A percentile compares a stretch with the other conserved stretches of the same genome.
These are phyloP conservation scores for Macrotyloma uniflorum DNA, from an alignment of 306 rosid species.

Conservation along the genomic window DNA sequence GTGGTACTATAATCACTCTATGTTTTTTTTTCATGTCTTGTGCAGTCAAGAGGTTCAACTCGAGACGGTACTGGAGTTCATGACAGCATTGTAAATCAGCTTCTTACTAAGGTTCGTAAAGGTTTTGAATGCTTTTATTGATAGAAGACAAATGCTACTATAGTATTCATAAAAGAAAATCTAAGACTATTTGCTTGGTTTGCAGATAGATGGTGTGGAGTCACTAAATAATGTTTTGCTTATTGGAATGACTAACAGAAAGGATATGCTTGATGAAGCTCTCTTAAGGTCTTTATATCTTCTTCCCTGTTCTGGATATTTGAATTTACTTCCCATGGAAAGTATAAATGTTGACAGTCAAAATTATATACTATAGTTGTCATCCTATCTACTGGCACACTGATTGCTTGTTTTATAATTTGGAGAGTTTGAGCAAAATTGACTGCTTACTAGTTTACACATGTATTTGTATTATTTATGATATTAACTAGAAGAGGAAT, in stretches of 20 bases:
- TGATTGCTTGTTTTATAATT: slow-evolving; percentile 18
- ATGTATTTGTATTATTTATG: neutral
- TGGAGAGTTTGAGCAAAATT: slow-evolving; percentile 3
- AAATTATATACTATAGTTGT: slow-evolving; percentile 24
- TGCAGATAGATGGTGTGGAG: slow-evolving; percentile 99
- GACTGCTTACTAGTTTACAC: slow-evolving; percentile 10
- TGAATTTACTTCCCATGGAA: slow-evolving; percentile 21
- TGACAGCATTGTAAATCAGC: slow-evolving; percentile 98
- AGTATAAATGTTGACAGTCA: slow-evolving; percentile 36
- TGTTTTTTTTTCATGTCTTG: slow-evolving; percentile 34
- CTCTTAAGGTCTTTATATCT: slow-evolving; percentile 70
- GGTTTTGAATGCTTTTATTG: slow-evolving; percentile 26
- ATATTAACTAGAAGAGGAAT: slow-evolving; percentile 9
- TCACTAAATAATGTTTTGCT: slow-evolving; percentile 96
- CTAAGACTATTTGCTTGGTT: slow-evolving; percentile 39
- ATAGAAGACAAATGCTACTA: slow-evolving; percentile 21
- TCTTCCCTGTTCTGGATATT: slow-evolving; percentile 27
- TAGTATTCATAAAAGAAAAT: slow-evolving; percentile 26
- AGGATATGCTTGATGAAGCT: slow-evolving; percentile 98
- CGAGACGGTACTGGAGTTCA: slow-evolving; percentile 99
- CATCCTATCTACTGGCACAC: slow-evolving; percentile 25
- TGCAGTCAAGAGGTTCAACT: slow-evolving; percentile 97
- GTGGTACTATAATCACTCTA: slow-evolving; percentile 15
- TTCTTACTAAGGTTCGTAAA: slow-evolving; percentile 88
- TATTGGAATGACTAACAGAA: slow-evolving; percentile 99